Percentiles rank a stretch among this genome's conserved stretches.
Conservation (phyloP, 148 eudicot genomes). For the Oxyria digyna region DNA sequence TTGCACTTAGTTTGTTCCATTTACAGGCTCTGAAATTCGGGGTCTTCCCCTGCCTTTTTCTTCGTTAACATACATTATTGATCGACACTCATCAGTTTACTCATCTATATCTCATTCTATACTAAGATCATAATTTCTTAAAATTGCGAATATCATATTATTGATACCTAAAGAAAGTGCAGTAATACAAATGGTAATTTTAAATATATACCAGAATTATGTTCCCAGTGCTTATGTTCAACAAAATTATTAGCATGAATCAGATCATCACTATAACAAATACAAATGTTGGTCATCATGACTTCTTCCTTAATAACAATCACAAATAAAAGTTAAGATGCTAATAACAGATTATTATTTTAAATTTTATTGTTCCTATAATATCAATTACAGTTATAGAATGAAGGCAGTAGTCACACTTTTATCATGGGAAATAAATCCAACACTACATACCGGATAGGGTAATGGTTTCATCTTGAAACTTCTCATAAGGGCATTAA, state of each 20-base stretch:
- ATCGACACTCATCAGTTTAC: not conserved
- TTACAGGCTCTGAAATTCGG: not conserved
- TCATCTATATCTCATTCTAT: not conserved
- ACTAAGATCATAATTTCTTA: not conserved
- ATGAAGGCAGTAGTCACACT: not conserved
- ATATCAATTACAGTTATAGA: not conserved
- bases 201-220: no score
- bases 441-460: conserved; percentile 54
- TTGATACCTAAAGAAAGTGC: no score
- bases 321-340: not conserved
- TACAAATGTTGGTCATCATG: no score
- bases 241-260: no score
- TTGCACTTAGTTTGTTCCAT: not conserved
- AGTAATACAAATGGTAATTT: no score
- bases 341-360: not conserved
- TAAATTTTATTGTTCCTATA: not conserved
- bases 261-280: no score
- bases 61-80: not conserved
- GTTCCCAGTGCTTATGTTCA: no score
- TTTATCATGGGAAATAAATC: not conserved
- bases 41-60: not conserved
- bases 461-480: conserved; percentile 93
- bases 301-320: no score
- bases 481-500: conserved; percentile 87
- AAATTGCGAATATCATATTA: not conserved